Conservation (phyloP, 2,329 filamentous ascomycete species). For the Scedosporium aurantiacum region DNA sequence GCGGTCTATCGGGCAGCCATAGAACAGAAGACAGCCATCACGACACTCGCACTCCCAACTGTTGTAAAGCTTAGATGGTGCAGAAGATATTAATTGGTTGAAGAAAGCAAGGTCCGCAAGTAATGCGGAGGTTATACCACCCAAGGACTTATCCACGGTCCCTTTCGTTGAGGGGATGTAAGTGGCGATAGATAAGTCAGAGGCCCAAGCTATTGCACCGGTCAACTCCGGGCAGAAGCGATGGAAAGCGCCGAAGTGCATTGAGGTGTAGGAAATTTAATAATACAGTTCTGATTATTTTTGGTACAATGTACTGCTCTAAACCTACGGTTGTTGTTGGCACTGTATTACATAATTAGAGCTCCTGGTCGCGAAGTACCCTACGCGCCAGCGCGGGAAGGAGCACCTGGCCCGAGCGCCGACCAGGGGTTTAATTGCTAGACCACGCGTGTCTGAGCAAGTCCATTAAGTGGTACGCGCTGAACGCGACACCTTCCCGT, state of each 20-base stretch:
- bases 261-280: neutral
- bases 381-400: neutral
- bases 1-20: too few relatives aligned
- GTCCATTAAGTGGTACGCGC: conserved; percentile 2
- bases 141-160: neutral
- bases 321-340: neutral
- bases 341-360: neutral
- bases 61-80: too few relatives aligned
- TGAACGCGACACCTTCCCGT: neutral
- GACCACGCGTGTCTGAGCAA: neutral
- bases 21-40: too few relatives aligned
- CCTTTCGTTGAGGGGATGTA: neutral
- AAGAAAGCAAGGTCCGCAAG: too few relatives aligned
- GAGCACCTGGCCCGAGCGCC: neutral
- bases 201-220: neutral
- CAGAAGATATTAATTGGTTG: too few relatives aligned
- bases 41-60: too few relatives aligned
- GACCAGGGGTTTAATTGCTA: conserved; percentile 5
- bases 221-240: conserved; percentile 1
- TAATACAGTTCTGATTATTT: neutral
- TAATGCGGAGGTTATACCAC: neutral
- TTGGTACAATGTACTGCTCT: neutral
- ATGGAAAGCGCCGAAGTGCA: conserved; percentile 1
- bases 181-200: neutral
- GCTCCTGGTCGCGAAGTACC: neutral